Base-by-base conservation (phyloP, 2,329 filamentous ascomycete genomes). In the Xylaria sp. region DNA sequence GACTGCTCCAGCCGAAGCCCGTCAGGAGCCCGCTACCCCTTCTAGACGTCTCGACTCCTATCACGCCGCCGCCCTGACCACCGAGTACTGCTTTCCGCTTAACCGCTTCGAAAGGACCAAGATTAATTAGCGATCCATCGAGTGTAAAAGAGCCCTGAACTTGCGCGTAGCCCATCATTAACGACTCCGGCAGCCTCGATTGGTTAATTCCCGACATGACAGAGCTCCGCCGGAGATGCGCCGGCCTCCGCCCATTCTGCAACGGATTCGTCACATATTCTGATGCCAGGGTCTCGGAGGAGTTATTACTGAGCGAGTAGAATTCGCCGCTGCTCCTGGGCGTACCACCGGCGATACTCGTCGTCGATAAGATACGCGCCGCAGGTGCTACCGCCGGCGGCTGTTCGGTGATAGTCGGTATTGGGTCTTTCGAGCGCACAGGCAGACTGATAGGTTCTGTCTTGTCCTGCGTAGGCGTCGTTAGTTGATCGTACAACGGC, bases 91-190 rank as follows among this genome's bases (percentile, higher is more conserved):
- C 92, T 74, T 96, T 97, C 54, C 92, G 84, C 72, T 99, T 99
- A 38, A 97, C 92, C 65, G 95, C 91, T 68, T 99, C 94, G 65
- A 99, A 99, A 0, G 90, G 90, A 0, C 86, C 86, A 38, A 95
- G 86, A 65, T 95, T 93, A 55, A 99, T 86, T 19, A 99, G 76
- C 1, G 94, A 96, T 0, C 92, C 92, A 68, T 99, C 94, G 6
- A 99, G 76, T 0, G 87, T 91, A 64, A 99, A 99, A 0, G 90
- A 92, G 3, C 94, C 94, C 71, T 91, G 90, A 2, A 97, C 85
- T 65, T 99, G 94, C 2, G 91, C 93, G 72, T 96, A 99, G 0
- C 92, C 94, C 94, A 99, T 99, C 86, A 99, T 95, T 49, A 99
- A 76, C 1, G 88, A 87, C 69, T 97, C 92, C 0, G 90, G 86